Evolutionary conservation across 345 rosid species (phyloP).

Genomic region (Punica granatum): DNA sequence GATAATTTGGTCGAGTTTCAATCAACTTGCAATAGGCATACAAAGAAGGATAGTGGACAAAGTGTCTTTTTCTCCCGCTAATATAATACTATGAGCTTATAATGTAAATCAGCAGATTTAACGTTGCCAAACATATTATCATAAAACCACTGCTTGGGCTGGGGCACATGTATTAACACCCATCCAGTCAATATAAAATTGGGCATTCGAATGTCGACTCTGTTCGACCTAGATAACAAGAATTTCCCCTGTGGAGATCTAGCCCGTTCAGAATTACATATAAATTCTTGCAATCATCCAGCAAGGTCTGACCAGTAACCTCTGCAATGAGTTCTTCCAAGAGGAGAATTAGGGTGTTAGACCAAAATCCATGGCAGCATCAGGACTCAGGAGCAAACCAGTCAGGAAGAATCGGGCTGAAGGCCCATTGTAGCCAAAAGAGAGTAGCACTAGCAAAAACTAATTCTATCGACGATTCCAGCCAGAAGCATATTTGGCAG

Average conservation of each 20-base stretch:
- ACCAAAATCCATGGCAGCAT: not conserved
- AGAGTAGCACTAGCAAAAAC: not conserved
- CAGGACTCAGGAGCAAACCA: not conserved
- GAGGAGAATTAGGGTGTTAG: not conserved
- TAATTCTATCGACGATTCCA: constrained; percentile 51
- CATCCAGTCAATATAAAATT: not conserved
- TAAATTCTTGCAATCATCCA: not conserved
- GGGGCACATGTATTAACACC: too few relatives aligned
- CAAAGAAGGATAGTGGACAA: too few relatives aligned
- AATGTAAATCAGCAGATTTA: too few relatives aligned
- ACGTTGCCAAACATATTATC: too few relatives aligned
- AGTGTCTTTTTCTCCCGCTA: too few relatives aligned
- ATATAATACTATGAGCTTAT: too few relatives aligned
- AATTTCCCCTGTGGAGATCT: not conserved
- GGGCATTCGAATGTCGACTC: not conserved
- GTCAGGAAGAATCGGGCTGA: not conserved
- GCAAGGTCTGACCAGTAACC: not conserved
- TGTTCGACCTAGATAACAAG: not conserved
- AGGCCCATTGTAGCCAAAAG: not conserved
- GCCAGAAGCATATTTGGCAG: constrained; percentile 67
- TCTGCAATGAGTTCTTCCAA: not conserved
- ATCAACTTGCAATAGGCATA: too few relatives aligned
- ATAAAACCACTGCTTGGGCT: too few relatives aligned
- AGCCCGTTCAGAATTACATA: not conserved
- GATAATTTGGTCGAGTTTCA: too few relatives aligned